phyloP scores from a whole-genome alignment of 1,284 basidiomycete genomes.

The Microbotryum saponariae region DNA sequence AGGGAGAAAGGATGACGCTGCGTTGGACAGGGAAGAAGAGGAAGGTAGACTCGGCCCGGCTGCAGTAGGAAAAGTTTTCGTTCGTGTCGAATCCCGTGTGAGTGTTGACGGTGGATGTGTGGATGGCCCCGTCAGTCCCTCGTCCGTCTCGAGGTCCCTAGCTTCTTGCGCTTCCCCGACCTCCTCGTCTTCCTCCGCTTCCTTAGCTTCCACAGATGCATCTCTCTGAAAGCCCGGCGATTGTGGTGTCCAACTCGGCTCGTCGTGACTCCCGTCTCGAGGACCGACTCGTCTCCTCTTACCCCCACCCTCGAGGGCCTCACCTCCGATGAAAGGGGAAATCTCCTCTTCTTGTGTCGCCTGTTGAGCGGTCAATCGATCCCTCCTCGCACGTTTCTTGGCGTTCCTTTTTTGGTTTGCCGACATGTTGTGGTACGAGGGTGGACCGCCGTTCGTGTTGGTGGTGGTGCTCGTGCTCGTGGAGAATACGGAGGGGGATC shows the following conservation, averaged over 20 bases:
- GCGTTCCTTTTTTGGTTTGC: not conserved
- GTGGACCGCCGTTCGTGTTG: not conserved
- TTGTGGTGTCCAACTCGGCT: too few relatives aligned
- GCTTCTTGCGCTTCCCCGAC: too few relatives aligned
- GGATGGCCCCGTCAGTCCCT: not conserved
- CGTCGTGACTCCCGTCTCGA: too few relatives aligned
- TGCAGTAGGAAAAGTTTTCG: not conserved
- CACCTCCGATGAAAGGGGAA: not conserved
- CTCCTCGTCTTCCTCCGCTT: too few relatives aligned
- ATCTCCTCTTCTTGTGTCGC: conserved; percentile 15
- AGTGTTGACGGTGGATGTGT: not conserved
- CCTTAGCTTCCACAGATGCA: too few relatives aligned
- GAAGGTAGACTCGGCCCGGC: not conserved
- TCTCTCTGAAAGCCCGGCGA: too few relatives aligned
- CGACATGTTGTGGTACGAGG: too few relatives aligned
- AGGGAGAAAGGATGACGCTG: not conserved
- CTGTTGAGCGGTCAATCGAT: conserved; percentile 21
- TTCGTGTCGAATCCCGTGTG: too few relatives aligned
- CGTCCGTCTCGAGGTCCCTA: not conserved
- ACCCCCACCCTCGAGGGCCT: too few relatives aligned
- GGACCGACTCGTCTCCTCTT: too few relatives aligned
- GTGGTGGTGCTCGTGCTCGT: not conserved
- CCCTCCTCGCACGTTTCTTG: conserved; percentile 18
- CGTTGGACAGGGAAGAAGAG: not conserved
- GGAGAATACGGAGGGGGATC: not conserved